Base-by-base conservation (phyloP, 345 rosid species). In the Microthlaspi erraticum region DNA sequence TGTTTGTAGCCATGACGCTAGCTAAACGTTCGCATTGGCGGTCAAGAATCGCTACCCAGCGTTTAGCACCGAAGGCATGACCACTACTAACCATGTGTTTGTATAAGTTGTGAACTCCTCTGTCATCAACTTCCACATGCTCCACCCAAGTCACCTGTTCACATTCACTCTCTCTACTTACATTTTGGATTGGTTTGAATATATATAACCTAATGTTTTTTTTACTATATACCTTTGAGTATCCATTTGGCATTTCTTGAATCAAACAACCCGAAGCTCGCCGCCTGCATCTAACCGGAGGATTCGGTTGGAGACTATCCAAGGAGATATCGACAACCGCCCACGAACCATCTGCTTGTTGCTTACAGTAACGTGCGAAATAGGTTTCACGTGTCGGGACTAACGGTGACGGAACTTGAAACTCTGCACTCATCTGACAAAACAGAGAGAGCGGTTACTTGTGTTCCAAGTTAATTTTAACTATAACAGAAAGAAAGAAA, bases 241-340 rank as follows among this genome's bases (percentile, higher is more conserved):
- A 94, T 10, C 99, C 99, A 66, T 91, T 91, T 5, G 98, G 96
- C 96, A 91, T 86, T 75, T 94, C 99, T 71, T 94, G 89, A 74
- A 94, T 81, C 60, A 85, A 56, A 72, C 98, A 94, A 9, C 96
- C 99, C 0, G 96, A 94, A 26, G 98, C 96, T 81, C 96, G 79
- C 73, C 93, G 76, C 16, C 93, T 73, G 76, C 93, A 85, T 75
- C 93, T 81, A 8, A 75, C 81, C 0, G 75, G 70, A 0, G 91
- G 85, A 63, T 83, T 84, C 0, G 88, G 89, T 18, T 86, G 85
- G 61, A 91, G 63, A 70, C 78, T 78, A 78, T 94, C 98, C 81
- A 94, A 81, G 11, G 96, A 94, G 66, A 89, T 93, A 70, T 91
- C 99, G 5, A 91, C 99, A 44, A 94, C 92, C 3, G 95, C 96